These are phyloP conservation scores for Trypanosoma melophagium DNA, from an alignment of 208 protist genomes.

Conservation along the genomic window DNA sequence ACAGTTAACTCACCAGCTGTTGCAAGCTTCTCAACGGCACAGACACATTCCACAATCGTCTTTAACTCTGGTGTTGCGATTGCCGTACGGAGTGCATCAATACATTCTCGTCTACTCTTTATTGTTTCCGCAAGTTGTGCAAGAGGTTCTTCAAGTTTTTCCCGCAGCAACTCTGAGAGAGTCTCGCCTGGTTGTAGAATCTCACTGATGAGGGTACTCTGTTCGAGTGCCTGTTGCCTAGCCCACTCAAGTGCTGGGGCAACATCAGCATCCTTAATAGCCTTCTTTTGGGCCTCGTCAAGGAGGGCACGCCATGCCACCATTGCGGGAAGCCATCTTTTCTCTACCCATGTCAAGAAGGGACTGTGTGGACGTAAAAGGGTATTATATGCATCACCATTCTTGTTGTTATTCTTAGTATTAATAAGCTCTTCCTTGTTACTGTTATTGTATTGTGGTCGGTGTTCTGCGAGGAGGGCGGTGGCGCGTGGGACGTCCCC, in stretches of 20 bases:
- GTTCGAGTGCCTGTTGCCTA: conserved; percentile 37
- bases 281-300: conserved; percentile 30
- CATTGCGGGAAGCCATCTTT: conserved; percentile 74
- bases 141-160: conserved; percentile 51
- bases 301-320: conserved; percentile 53
- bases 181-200: conserved; percentile 67
- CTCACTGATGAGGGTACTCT: conserved; percentile 52
- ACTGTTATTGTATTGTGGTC: neutral
- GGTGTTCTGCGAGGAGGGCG: conserved; percentile 34
- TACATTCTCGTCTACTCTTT: conserved; percentile 25
- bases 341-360: conserved; percentile 65
- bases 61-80: conserved; percentile 21
- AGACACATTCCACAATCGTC: conserved; percentile 23
- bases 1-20: conserved; percentile 4
- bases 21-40: conserved; percentile 24
- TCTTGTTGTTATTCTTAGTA: too few relatives aligned
- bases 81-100: conserved; percentile 38
- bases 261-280: conserved; percentile 28
- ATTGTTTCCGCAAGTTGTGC: conserved; percentile 30
- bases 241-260: conserved; percentile 37
- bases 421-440: too few relatives aligned
- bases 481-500: conserved; percentile 40
- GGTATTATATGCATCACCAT: too few relatives aligned
- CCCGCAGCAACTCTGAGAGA: conserved; percentile 40
- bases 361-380: conserved; percentile 24